Evolutionary conservation across 257 asterid genomes (phyloP), one percentile per base, ranked within the genome.

Genomic region (Henckelia pumila): DNA sequence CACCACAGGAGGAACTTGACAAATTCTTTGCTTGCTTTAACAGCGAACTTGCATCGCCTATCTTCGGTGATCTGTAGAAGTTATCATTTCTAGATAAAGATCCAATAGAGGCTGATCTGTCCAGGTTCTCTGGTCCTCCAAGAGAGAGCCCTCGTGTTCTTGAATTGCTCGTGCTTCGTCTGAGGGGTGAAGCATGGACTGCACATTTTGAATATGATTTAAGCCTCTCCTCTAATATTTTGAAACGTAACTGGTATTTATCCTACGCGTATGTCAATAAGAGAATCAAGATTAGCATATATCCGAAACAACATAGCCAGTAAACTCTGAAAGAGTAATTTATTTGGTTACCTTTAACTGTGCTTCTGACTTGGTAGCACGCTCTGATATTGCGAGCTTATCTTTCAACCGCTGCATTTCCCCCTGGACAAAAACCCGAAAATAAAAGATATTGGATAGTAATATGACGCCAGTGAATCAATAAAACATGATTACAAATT

Each of bases 291-390:
- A 69, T 47, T 33, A 61, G 56, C 49, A 9, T 32, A 63, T 32
- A 30, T 50, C 61, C 37, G 62, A 76, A 74, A 73, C 1, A 13
- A 49, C 30, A 61, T 59, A 71, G 67, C 40, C 61, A 32, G 50
- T 40, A 28, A 70, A 56, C 56, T 6, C 56, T 6, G 22, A 65
- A 26, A 26, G 37, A 69, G 60, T 47, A 37, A n/a, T 56, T 10
- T 23, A 67, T 61, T 72, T 67, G 30, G 82, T 86, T 69, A 90
- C 95, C 83, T 89, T 92, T 74, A 84, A 58, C 64, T 84, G 93
- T 65, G 92, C 91, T 77, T 87, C 97, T 62, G 93, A 79, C 83
- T 86, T 89, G 61, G 97, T 88, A 60, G 96, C 84, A 72, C 97
- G 88, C 73, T 88, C 96, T 32, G 91, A 89, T 67, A 85, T 68